Evolutionary conservation across 441 rosid species (phyloP).

Genomic region (Erodium moschatum): DNA sequence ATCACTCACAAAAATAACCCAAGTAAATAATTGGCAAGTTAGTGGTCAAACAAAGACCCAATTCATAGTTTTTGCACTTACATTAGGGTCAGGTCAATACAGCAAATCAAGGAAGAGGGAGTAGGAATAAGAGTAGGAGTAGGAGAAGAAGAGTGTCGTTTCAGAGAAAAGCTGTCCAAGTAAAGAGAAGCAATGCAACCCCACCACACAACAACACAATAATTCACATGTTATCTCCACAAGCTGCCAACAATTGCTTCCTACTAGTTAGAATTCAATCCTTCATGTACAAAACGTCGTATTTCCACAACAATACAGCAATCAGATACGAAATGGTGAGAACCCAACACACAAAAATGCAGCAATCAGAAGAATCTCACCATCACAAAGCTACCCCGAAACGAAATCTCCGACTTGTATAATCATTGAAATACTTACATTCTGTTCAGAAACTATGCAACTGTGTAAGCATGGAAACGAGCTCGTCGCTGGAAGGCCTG

Average conservation of each 20-base stretch:
- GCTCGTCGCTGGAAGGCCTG: conserved; percentile 90
- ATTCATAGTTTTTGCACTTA: too few relatives aligned
- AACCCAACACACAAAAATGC: conserved; percentile 8
- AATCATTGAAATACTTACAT: conserved; percentile 25
- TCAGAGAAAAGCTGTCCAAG: conserved; percentile 17
- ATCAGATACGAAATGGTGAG: neutral
- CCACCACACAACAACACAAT: conserved; percentile 32
- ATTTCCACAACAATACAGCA: neutral
- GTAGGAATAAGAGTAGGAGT: too few relatives aligned
- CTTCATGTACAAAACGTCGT: neutral
- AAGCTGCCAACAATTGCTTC: neutral
- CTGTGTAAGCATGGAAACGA: conserved; percentile 86
- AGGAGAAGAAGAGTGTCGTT: neutral
- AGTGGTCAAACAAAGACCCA: too few relatives aligned
- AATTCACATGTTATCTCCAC: conserved; percentile 17
- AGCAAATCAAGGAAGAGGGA: too few relatives aligned
- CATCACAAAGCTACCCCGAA: conserved; percentile 7
- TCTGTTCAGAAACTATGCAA: conserved; percentile 69
- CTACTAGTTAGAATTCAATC: conserved; percentile 16
- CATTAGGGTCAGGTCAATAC: too few relatives aligned
- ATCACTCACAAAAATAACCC: too few relatives aligned
- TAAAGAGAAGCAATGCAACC: conserved; percentile 28
- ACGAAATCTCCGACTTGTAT: neutral
- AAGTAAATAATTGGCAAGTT: too few relatives aligned
- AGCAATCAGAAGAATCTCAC: conserved; percentile 5